Conservation (phyloP, 2,329 filamentous ascomycete species). For the Macrophomina phaseolina region DNA sequence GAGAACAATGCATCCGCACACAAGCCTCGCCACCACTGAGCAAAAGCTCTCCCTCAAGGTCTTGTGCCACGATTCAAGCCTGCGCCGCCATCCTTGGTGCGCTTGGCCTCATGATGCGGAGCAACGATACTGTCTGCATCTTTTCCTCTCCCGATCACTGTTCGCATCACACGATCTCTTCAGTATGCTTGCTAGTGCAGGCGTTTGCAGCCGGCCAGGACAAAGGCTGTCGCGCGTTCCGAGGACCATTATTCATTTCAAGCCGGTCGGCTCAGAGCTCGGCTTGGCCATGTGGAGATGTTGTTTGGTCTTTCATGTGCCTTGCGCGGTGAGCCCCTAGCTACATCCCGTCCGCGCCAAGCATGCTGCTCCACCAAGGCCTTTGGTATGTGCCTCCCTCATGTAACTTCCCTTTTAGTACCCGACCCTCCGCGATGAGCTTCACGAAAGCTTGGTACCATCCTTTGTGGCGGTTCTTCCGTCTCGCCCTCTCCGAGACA, state of each 20-base stretch:
- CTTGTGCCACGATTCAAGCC: conserved; percentile 11
- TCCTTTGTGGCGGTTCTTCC: not conserved
- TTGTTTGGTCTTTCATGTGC: not conserved
- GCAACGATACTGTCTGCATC: too few species aligned
- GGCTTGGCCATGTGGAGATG: not conserved
- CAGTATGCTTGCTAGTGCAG: not conserved
- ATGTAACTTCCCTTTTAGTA: not conserved
- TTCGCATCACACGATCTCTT: too few species aligned
- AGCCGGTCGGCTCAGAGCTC: not conserved
- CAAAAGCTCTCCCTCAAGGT: conserved; percentile 5
- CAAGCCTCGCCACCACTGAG: conserved; percentile 2
- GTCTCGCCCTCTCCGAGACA: conserved; percentile 20
- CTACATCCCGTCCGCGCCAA: not conserved
- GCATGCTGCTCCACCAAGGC: not conserved
- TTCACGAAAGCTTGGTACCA: conserved; percentile 5
- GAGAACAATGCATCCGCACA: not conserved
- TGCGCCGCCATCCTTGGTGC: conserved; percentile 2
- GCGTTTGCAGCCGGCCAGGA: not conserved
- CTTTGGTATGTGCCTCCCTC: not conserved
- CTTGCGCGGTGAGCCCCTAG: not conserved
- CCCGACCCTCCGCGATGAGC: not conserved
- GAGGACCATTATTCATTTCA: not conserved
- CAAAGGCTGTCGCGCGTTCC: not conserved
- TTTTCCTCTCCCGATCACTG: too few species aligned
- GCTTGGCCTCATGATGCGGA: conserved; percentile 8